These are phyloP conservation scores for Acanthamoeba triangularis DNA, from an alignment of 208 protist species.

Conservation along the genomic window DNA sequence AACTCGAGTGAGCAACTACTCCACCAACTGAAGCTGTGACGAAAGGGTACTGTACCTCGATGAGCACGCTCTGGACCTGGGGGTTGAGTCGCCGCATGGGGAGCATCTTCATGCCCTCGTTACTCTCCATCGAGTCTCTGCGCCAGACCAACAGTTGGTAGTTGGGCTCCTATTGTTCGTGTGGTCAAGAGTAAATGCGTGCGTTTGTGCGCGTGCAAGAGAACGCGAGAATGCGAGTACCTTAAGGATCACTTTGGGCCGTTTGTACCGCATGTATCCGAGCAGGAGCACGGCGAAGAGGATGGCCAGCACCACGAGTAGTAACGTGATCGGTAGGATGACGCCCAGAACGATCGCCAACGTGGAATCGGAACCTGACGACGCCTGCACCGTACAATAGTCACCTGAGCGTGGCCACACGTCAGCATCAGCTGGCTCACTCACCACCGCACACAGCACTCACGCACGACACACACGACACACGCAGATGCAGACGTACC, in stretches of 20 bases:
- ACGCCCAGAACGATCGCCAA: slow-evolving; percentile 4
- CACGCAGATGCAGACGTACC: neutral
- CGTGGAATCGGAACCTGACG: neutral
- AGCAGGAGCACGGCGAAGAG: neutral
- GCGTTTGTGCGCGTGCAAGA: neutral
- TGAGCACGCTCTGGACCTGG: slow-evolving; percentile 21
- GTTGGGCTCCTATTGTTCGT: slow-evolving; percentile 10
- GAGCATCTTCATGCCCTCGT: neutral
- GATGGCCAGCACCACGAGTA: neutral
- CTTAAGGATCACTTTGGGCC: slow-evolving; percentile 26
- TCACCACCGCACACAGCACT: no score
- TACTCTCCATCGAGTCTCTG: neutral
- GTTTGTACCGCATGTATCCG: neutral
- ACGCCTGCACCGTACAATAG: neutral
- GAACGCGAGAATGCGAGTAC: neutral
- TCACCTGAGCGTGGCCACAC: neutral
- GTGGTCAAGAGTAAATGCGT: neutral
- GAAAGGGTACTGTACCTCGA: neutral
- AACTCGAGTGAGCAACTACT: no score
- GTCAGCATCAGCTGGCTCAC: no score
- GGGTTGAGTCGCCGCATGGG: slow-evolving; percentile 3
- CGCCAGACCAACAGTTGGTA: slow-evolving; percentile 32
- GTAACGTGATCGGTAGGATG: neutral
- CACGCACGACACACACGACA: no score
- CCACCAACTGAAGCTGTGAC: no score